Conservation (phyloP, 805 yeast genomes). For the Soucietia sequanensis region DNA sequence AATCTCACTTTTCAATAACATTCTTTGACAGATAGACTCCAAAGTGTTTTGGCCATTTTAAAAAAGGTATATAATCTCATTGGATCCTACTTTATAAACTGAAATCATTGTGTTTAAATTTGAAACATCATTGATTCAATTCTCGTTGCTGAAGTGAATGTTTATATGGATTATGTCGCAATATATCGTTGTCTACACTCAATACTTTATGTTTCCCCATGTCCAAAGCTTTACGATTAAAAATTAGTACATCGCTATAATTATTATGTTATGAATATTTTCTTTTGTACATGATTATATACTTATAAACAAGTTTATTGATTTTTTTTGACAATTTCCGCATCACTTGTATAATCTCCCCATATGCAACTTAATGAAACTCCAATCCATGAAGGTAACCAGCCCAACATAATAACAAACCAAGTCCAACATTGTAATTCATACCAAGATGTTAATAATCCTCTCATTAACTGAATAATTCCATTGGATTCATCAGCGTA, state of each 20-base stretch:
- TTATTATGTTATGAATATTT: neutral
- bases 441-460: conserved; percentile 62
- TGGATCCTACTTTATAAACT: no score
- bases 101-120: no score
- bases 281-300: neutral
- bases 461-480: conserved; percentile 43
- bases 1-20: no score
- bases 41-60: no score
- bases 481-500: conserved; percentile 23
- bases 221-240: no score
- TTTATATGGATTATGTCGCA: no score
- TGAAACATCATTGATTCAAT: no score
- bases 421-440: conserved; percentile 84
- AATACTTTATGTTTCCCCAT: no score
- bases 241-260: neutral
- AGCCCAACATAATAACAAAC: conserved; percentile 67
- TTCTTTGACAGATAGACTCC: no score
- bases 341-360: conserved; percentile 22
- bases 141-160: no score
- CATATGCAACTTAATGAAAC: conserved; percentile 26
- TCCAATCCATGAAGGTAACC: conserved; percentile 80
- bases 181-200: no score
- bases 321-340: conserved; percentile 1
- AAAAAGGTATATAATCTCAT: no score
- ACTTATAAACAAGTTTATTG: conserved; percentile 1